Base-by-base conservation (phyloP, 1,139 yeast genomes). In the Candida frijolesensis region DNA sequence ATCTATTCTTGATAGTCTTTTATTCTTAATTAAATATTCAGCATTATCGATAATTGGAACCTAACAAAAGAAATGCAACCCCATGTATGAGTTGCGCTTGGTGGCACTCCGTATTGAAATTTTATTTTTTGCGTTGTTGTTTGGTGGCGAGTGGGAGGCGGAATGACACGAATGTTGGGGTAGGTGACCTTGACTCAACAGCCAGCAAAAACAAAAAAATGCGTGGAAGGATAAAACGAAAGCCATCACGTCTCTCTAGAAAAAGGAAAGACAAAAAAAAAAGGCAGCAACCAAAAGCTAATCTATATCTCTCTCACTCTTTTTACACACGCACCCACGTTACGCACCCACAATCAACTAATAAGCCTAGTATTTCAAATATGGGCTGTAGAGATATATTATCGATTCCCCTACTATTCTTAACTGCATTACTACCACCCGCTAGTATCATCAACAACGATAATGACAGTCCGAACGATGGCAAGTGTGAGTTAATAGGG, bases 401-500 rank as follows among this genome's bases (percentile, higher is more conserved):
- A 39, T 15, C 54, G 9, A 29, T 49, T 14, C 52, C 53, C 16
- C 50, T 52, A 32, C 25, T 49, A 19, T 16, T 51, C n/a, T 14
- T 49, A 7, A 25, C 49, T 14, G 4, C 44, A 2, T 14, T 42
- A n/a, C 40, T 49, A 39, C 43, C 48, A 19, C 33, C 19, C 12
- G 22, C 19, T 4, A 33, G 22, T 30, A n/a, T 14, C 32, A 22
- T 6, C 37, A 15, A 29, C 27, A 18, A 33, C 29, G 18, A 18
- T 32, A 44, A 42, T 7, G 41, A 42, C 16, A 51, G 33, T 25
- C 58, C 53, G 15, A 60, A 58, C 30, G 64, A 61, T 42, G 64
- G 63, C 27, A 68, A 79, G 54, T 87, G 95, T 67, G 84, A 86
- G 61, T 69, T 87, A 11, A 72, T 87, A 38, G 94, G 94, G 0